Evolutionary conservation across 179 eudicot species (phyloP).

Genomic region (Beta lomatogona): DNA sequence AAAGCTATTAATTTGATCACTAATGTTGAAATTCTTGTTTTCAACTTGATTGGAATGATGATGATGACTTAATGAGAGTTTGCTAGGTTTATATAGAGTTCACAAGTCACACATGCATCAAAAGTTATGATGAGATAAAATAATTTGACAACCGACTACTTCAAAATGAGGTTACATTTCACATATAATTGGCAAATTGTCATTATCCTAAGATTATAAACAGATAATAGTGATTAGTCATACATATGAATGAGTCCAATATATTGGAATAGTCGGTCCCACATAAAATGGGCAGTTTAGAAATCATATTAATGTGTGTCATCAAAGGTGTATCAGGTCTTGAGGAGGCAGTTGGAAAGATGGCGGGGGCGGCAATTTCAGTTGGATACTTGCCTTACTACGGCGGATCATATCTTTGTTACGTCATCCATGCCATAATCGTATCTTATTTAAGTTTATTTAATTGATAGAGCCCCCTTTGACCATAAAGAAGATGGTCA

Average conservation of each 20-base stretch:
- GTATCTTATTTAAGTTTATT: constrained; percentile 20
- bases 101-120: constrained; percentile 5
- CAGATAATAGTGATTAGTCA: constrained; percentile 15
- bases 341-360: background rate
- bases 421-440: constrained; percentile 36
- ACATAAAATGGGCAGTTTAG: constrained; percentile 8
- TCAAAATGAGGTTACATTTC: constrained; percentile 12
- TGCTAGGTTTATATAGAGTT: constrained; percentile 24
- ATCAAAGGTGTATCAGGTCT: background rate
- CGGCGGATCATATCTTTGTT: constrained; percentile 31
- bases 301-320: background rate
- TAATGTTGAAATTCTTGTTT: background rate
- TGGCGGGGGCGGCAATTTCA: constrained; percentile 11
- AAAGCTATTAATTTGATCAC: background rate
- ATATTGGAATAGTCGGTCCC: constrained; percentile 29
- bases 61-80: background rate
- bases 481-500: constrained; percentile 4
- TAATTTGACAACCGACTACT: constrained; percentile 27
- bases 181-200: background rate
- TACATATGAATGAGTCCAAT: constrained; percentile 17
- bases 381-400: constrained; percentile 1
- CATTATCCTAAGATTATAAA: constrained; percentile 25
- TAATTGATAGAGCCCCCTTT: background rate
- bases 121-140: background rate
- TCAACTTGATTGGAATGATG: constrained; percentile 11